Percentiles rank a stretch among this genome's conserved stretches.
These are phyloP conservation scores for Hordeum pubiflorum DNA, from an alignment of 202 grass and related monocot genomes.

Conservation along the genomic window DNA sequence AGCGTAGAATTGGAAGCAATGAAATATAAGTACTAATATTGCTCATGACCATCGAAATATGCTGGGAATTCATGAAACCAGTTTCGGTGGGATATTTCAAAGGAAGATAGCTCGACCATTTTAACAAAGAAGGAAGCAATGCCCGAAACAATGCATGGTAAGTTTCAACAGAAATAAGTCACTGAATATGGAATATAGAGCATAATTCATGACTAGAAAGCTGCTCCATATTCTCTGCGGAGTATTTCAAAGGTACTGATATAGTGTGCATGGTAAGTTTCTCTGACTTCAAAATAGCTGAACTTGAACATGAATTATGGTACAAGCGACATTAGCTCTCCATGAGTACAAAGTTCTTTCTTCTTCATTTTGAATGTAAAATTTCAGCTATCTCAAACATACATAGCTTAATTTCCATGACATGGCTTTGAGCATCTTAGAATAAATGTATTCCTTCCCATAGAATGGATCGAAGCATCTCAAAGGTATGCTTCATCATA, in stretches of 20 bases:
- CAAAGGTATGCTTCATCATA: background rate
- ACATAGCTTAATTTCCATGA: background rate
- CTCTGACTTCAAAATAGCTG: constrained; percentile 12
- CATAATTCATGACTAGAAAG: background rate
- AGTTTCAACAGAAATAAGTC: background rate
- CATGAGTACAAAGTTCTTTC: background rate
- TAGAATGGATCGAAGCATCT: constrained; percentile 2
- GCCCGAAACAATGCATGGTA: background rate
- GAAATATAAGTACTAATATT: background rate
- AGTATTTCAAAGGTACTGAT: background rate
- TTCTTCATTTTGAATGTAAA: constrained; percentile 11
- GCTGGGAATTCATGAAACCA: background rate
- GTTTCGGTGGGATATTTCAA: background rate
- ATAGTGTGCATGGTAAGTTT: constrained; percentile 1
- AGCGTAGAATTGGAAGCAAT: constrained; percentile 1
- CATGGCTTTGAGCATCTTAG: constrained; percentile 6
- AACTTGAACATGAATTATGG: background rate
- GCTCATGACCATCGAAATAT: background rate
- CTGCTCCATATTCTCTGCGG: background rate
- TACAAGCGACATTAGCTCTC: background rate
- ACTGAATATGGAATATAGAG: background rate
- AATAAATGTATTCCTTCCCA: background rate
- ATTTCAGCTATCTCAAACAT: background rate
- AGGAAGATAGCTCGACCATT: background rate
- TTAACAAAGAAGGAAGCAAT: constrained; percentile 3